Evolutionary conservation across 768 basidiomycete species (phyloP).

Genomic region (Coprinopsis cinerea): DNA sequence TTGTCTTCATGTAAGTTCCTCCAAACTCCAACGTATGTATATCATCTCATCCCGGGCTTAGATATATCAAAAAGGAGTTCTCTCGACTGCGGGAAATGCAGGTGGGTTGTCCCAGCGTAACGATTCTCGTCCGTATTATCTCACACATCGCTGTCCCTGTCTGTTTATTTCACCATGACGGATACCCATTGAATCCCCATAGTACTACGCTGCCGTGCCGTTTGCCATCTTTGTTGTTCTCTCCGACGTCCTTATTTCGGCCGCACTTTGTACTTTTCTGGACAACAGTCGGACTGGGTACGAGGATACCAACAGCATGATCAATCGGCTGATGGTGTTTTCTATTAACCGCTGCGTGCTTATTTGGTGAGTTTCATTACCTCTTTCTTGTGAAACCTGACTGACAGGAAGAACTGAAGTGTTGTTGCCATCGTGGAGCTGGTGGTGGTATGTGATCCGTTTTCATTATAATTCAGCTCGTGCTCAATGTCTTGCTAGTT

Average conservation of each 20-base stretch:
- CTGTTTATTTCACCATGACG: no score
- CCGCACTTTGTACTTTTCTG: constrained; percentile 36
- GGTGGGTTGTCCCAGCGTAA: constrained; percentile 19
- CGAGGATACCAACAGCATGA: constrained; percentile 35
- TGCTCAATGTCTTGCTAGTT: constrained; percentile 24
- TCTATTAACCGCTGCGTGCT: constrained; percentile 47
- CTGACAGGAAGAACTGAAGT: constrained; percentile 17
- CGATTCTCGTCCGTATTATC: neutral
- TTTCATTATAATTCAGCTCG: neutral
- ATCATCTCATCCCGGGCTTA: constrained; percentile 12
- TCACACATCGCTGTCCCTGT: neutral
- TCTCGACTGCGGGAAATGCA: constrained; percentile 27
- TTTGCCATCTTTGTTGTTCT: constrained; percentile 39
- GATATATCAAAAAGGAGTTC: constrained; percentile 34
- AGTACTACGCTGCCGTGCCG: constrained; percentile 35
- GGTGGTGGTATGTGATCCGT: constrained; percentile 23
- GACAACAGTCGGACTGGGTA: constrained; percentile 35
- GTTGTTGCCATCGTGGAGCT: constrained; percentile 34
- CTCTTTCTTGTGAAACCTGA: neutral
- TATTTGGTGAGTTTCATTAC: constrained; percentile 35
- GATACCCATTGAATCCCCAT: no score
- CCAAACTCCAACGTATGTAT: neutral
- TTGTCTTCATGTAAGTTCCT: constrained; percentile 28
- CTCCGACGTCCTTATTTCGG: constrained; percentile 42
- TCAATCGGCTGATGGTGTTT: constrained; percentile 41